Conservation (phyloP, 2,329 filamentous ascomycete species). For the Microcera coccophila region DNA sequence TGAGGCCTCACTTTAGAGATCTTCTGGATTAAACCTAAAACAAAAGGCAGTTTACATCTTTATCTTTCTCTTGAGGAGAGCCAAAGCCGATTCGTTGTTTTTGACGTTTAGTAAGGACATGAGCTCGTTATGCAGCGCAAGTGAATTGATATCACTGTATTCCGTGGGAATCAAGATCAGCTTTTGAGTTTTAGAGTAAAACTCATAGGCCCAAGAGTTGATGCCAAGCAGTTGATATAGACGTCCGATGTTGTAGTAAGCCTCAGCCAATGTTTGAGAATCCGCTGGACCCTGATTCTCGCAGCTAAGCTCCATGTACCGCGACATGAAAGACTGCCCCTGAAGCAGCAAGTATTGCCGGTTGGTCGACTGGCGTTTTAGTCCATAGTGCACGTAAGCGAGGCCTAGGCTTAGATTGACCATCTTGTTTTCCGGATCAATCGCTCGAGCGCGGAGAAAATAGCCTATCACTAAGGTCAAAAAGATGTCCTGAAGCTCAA, state of each 20-base stretch:
- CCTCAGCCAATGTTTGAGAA: conserved; percentile 24
- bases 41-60: conserved; percentile 19
- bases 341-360: conserved; percentile 83
- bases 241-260: conserved; percentile 38
- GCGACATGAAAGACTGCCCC: conserved; percentile 70
- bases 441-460: conserved; percentile 71
- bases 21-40: no score
- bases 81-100: conserved; percentile 26
- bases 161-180: conserved; percentile 3
- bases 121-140: conserved; percentile 33
- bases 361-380: conserved; percentile 88
- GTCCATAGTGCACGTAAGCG: conserved; percentile 80
- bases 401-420: conserved; percentile 79
- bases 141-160: conserved; percentile 24
- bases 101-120: conserved; percentile 30
- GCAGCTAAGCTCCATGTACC: conserved; percentile 27
- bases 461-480: conserved; percentile 53
- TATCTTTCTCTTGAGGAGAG: conserved; percentile 27
- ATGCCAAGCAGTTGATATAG: conserved; percentile 37
- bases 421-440: conserved; percentile 72
- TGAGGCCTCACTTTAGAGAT: no score
- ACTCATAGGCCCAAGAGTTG: conserved; percentile 59
- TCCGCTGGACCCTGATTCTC: not conserved
- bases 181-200: conserved; percentile 52
- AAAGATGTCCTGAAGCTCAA: not conserved